Evolutionary conservation across 257 asterid species (phyloP), one percentile per base, ranked within the genome.

Genomic region (Rubia yunnanensis): DNA sequence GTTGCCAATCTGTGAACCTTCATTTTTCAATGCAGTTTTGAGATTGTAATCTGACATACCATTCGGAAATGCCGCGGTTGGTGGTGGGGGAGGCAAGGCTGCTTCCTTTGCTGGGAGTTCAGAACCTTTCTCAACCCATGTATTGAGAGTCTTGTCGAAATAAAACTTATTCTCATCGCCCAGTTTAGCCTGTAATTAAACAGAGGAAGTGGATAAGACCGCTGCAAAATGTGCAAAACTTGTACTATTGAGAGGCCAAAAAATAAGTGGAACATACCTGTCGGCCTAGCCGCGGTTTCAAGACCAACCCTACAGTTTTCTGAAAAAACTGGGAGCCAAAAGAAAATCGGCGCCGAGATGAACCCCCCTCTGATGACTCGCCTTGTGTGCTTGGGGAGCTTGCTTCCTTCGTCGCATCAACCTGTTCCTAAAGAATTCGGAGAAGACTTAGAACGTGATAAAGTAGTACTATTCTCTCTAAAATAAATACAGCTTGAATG

Each of bases 51-150:
- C 96, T 22, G 89, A 48, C 9, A 80, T 74, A 50, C 96, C 99
- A 79, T 90, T 90, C 84, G 82, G 95, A 68, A 90, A 90, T 76
- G 71, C 80, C n/a, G 94, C 46, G 0, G 85, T 66, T 26, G 99
- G 97, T n/a, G 99, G 97, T 64, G 97, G 96, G 34, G 99, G 94
- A 62, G 95, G 84, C 77, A 79, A 83, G 61, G 83, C 83, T 2
- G 86, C 76, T 81, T 88, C 97, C 70, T 76, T 85, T 34, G 87
- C 80, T 27, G 94, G 92, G 58, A 81, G 81, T 36, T 69, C 89
- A 52, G 82, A 91, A 34, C 99, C 97, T 84, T 90, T 96, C 84
- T 90, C 97, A 60, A 94, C 96, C 99, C 99, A 94, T 78, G 96
- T 86, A 83, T 90, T 88, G 65, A 88, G 95, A 63, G 88, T 84